Base-by-base conservation (phyloP, 1,139 yeast genomes). In the Pichia sp. region DNA sequence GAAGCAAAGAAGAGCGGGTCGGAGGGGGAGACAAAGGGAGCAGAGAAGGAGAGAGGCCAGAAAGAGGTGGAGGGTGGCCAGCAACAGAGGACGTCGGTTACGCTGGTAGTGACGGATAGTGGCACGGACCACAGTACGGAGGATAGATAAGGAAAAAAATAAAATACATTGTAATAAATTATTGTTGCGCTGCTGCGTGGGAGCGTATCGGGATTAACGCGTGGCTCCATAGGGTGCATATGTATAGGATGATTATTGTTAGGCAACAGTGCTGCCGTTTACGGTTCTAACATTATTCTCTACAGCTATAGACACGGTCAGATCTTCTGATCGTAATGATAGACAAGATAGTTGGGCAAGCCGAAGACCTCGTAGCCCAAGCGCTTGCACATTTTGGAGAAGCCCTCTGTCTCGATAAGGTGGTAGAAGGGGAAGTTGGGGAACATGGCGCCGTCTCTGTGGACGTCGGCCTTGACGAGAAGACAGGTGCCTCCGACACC, bases 401-500 rank as follows among this genome's bases (percentile, higher is more conserved):
- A 93, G 27, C 99, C 99, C 73, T 93, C 99, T 7, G 98, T 91
- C 74, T 93, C 99, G 62, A 93, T 91, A 72, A 93, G 78, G 69
- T 93, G 96, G 71, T 93, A 92, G 76, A 93, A 93, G 58, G 99
- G 95, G 81, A 93, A 93, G 44, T 95, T 88, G 20, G 99, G 99
- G 81, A 93, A 93, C 97, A 92, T 92, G 55, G 98, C 98, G 52
- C 99, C 99, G 70, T 93, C 99, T 69, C 99, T 81, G 73, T 93
- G 99, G 55, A 93, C 99, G 63, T 91, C 97, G 9, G 98, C 96
- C 70, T 92, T 90, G 40, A 93, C 99, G 72, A 93, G 71, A 41
- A 95, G 84, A 46, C 97, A 96, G 34, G 98, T 96, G 58, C 93
- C 98, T 55, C 99, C 99, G 57, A 93, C 98, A 69, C 99, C 99